Conservation (phyloP, 2,329 filamentous ascomycete species). For the Phialocephala subalpina region DNA sequence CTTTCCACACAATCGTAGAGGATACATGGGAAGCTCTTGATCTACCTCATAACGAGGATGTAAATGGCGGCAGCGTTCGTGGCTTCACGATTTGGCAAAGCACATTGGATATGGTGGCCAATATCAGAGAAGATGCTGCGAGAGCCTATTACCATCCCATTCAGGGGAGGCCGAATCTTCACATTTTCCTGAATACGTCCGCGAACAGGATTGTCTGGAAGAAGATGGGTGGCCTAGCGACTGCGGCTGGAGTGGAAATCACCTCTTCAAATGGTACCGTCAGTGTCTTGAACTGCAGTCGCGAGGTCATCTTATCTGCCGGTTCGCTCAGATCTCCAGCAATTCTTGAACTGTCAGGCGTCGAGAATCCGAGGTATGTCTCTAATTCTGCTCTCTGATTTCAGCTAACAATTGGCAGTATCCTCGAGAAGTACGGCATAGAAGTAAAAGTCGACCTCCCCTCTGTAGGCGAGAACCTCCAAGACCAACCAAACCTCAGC, state of each 20-base stretch:
- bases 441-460: conserved; percentile 40
- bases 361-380: conserved; percentile 48
- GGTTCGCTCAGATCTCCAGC: conserved; percentile 57
- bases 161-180: conserved; percentile 54
- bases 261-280: not conserved
- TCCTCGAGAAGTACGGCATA: conserved; percentile 43
- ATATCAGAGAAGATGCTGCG: conserved; percentile 32
- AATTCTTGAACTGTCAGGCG: conserved; percentile 58
- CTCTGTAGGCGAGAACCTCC: conserved; percentile 44
- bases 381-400: too few species aligned
- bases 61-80: not conserved
- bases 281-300: not conserved
- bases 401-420: conserved; percentile 45
- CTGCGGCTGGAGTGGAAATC: not conserved
- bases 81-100: conserved; percentile 3
- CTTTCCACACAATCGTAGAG: not conserved
- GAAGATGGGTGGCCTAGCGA: not conserved
- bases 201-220: not conserved
- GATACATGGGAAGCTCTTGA: not conserved
- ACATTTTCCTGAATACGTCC: conserved; percentile 41
- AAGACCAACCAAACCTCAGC: conserved; percentile 48
- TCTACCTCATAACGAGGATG: not conserved
- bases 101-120: conserved; percentile 35
- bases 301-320: conserved; percentile 25
- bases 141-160: conserved; percentile 35